phyloP scores from a whole-genome alignment of 169 alveolate species.

The Neospora caninum region DNA sequence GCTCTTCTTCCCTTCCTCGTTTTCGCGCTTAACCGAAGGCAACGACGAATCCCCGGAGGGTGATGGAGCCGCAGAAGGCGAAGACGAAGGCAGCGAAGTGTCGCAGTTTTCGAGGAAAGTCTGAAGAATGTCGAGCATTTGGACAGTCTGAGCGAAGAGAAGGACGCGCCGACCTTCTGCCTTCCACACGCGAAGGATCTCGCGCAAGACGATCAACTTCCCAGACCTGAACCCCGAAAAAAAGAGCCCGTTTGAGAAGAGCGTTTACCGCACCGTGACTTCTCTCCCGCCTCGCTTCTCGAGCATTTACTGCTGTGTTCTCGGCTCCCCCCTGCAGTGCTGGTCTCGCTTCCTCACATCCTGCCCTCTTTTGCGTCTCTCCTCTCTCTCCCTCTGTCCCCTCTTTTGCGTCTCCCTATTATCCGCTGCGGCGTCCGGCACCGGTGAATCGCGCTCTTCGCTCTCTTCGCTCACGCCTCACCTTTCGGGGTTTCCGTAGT shows the following conservation, averaged over 20 bases:
- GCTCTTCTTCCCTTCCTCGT: neutral
- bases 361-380: no score
- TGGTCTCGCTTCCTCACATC: neutral
- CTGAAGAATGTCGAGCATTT: constrained; percentile 71
- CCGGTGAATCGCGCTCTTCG: neutral
- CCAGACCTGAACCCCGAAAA: constrained; percentile 20
- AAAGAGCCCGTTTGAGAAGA: neutral
- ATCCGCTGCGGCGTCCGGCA: neutral
- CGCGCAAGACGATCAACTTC: constrained; percentile 68
- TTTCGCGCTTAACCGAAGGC: neutral
- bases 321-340: neutral
- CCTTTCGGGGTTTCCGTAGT: constrained; percentile 59
- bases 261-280: neutral
- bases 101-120: constrained; percentile 12
- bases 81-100: neutral
- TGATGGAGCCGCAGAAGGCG: neutral
- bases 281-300: neutral
- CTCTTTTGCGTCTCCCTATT: neutral
- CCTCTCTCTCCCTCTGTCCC: no score
- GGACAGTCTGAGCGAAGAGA: constrained; percentile 73
- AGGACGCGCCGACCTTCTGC: constrained; percentile 69
- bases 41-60: neutral
- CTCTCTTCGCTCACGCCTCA: neutral
- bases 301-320: neutral
- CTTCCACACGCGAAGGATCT: constrained; percentile 69